phyloP scores from a whole-genome alignment of 202 grass and related monocot species.

The Schoenoplectus triqueter region DNA sequence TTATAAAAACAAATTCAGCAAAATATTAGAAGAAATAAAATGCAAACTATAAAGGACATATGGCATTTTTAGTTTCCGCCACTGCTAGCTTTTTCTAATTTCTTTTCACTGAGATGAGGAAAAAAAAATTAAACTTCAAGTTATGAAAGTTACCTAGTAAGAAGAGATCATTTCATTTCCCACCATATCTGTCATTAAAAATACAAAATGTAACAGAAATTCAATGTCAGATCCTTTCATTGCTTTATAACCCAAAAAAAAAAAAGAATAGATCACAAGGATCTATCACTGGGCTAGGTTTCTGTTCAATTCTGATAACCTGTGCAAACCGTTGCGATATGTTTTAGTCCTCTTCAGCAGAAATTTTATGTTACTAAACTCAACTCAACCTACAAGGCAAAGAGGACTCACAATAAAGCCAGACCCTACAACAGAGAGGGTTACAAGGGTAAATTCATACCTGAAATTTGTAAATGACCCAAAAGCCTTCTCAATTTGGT shows the following conservation, averaged over 20 bases:
- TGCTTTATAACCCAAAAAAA: slow-evolving; percentile 20
- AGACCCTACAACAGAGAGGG: slow-evolving; percentile 66
- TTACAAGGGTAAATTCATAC: slow-evolving; percentile 69
- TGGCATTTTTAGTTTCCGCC: slow-evolving; percentile 75
- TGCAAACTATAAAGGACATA: slow-evolving; percentile 65
- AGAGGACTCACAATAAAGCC: slow-evolving; percentile 78
- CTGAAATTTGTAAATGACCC: slow-evolving; percentile 83
- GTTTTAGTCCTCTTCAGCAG: neutral
- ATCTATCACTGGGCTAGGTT: slow-evolving; percentile 6
- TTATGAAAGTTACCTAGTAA: neutral
- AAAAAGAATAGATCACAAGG: neutral
- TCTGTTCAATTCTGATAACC: neutral
- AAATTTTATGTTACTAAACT: neutral
- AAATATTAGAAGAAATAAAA: slow-evolving; percentile 33
- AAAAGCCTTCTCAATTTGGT: slow-evolving; percentile 95
- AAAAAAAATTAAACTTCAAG: slow-evolving; percentile 24
- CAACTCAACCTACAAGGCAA: slow-evolving; percentile 1
- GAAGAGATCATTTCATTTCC: neutral
- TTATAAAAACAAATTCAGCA: slow-evolving; percentile 39
- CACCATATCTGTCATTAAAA: neutral
- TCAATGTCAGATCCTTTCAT: neutral
- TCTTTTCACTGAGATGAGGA: slow-evolving; percentile 61
- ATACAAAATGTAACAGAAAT: too few relatives aligned
- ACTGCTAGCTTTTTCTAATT: slow-evolving; percentile 65
- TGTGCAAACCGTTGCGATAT: neutral